Conservation (phyloP, 495 filamentous ascomycete species). For the Penicillium riverlandense region DNA sequence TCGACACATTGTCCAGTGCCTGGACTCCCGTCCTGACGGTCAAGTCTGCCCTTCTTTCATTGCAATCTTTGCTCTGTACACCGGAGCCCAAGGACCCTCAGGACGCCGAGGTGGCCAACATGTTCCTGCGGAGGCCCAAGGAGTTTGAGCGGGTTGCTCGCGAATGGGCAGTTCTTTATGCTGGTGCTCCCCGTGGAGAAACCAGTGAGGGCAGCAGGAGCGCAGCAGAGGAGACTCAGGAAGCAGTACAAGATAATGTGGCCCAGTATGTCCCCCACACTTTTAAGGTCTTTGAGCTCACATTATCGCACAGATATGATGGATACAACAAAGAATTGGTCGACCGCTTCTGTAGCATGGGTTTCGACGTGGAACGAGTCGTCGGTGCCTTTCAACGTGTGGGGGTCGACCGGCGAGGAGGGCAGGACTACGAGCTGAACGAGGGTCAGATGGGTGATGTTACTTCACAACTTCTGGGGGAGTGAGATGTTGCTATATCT, state of each 20-base stretch:
- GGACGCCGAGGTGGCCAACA: slow-evolving; percentile 89
- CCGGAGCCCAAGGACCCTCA: slow-evolving; percentile 97
- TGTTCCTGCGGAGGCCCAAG: slow-evolving; percentile 73
- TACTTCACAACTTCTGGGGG: slow-evolving; percentile 75
- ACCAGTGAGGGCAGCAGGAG: slow-evolving; percentile 43
- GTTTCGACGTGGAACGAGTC: slow-evolving; percentile 83
- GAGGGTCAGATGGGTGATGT: slow-evolving; percentile 86
- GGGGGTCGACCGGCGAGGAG: slow-evolving; percentile 69
- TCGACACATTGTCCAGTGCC: slow-evolving; percentile 81
- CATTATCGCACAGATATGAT: slow-evolving; percentile 54
- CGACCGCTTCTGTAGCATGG: slow-evolving; percentile 88
- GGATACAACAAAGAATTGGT: slow-evolving; percentile 85
- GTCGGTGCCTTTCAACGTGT: slow-evolving; percentile 79
- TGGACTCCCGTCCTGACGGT: slow-evolving; percentile 97
- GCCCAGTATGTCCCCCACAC: slow-evolving; percentile 28
- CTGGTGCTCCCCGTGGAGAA: slow-evolving; percentile 61
- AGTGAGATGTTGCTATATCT: slow-evolving; percentile 43
- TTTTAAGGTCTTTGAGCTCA: neutral
- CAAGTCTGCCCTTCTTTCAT: slow-evolving; percentile 86
- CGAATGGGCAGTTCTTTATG: slow-evolving; percentile 83
- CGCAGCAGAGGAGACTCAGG: slow-evolving; percentile 33
- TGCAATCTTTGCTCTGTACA: slow-evolving; percentile 86
- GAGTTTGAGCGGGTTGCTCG: slow-evolving; percentile 77
- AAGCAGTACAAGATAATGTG: slow-evolving; percentile 34
- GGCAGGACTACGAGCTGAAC: slow-evolving; percentile 75